Evolutionary conservation across 305 asterid genomes (phyloP).

Genomic region (Fraxinus xanthoxyloides): DNA sequence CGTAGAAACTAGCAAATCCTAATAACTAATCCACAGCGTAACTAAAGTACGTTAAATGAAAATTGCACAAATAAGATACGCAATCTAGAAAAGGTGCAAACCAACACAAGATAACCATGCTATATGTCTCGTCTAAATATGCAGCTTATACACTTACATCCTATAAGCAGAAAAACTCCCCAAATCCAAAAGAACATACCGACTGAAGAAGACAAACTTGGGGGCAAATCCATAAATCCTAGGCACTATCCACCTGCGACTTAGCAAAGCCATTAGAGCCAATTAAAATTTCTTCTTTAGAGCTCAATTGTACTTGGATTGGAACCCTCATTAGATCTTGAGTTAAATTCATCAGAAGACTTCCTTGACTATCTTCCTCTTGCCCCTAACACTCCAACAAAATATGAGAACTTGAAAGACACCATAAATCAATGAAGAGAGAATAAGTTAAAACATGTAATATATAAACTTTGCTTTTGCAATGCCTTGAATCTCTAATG

Average conservation of each 20-base stretch:
- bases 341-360: neutral
- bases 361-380: neutral
- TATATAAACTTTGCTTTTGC: neutral
- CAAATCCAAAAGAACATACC: neutral
- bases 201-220: neutral
- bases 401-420: neutral
- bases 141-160: neutral
- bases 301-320: neutral
- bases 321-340: neutral
- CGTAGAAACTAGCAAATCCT: neutral
- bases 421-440: neutral
- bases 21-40: neutral
- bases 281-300: neutral
- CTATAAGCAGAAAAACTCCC: neutral
- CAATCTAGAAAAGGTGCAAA: neutral
- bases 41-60: neutral
- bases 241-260: neutral
- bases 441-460: neutral
- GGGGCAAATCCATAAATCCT: neutral
- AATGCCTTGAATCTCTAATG: neutral
- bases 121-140: neutral
- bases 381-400: neutral
- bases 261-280: neutral
- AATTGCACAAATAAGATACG: neutral
- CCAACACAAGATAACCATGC: neutral